phyloP scores from a whole-genome alignment of 1,284 basidiomycete genomes.

The Albatrellus sp. region DNA sequence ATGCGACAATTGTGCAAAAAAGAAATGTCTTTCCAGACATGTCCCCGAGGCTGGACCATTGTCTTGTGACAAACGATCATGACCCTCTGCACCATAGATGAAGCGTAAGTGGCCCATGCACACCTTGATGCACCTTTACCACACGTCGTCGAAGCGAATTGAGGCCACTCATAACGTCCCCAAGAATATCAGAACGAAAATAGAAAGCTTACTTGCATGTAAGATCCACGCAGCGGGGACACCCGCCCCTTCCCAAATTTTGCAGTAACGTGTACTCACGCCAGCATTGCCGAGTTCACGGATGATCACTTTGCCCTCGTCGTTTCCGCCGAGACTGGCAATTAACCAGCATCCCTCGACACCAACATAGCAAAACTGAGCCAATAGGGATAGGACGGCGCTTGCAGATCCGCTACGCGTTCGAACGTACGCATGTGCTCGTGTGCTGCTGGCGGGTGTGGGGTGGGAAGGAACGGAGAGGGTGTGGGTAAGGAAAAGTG shows the following conservation, averaged over 20 bases:
- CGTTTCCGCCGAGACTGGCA: conserved; percentile 59
- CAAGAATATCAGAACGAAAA: not conserved
- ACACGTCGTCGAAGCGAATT: not conserved
- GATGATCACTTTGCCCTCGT: conserved; percentile 50
- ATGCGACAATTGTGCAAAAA: no score
- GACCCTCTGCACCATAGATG: no score
- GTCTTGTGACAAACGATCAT: no score
- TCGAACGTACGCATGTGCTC: conserved; percentile 58
- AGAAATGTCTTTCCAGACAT: no score
- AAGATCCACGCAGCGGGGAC: conserved; percentile 76
- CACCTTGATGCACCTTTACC: no score
- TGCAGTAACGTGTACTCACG: conserved; percentile 60
- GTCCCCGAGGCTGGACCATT: no score
- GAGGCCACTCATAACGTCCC: not conserved
- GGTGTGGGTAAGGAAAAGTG: conserved; percentile 64
- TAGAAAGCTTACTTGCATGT: conserved; percentile 40
- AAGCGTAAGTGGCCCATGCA: no score
- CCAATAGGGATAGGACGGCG: conserved; percentile 55
- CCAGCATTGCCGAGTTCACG: conserved; percentile 54
- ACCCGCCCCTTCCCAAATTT: conserved; percentile 54
- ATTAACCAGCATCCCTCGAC: conserved; percentile 54
- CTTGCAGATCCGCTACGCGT: conserved; percentile 59
- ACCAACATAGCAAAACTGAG: conserved; percentile 41
- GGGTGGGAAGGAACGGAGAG: conserved; percentile 52
- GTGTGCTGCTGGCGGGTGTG: conserved; percentile 38